phyloP scores from a whole-genome alignment of 306 rosid species.

The Vachellia pachyceras region DNA sequence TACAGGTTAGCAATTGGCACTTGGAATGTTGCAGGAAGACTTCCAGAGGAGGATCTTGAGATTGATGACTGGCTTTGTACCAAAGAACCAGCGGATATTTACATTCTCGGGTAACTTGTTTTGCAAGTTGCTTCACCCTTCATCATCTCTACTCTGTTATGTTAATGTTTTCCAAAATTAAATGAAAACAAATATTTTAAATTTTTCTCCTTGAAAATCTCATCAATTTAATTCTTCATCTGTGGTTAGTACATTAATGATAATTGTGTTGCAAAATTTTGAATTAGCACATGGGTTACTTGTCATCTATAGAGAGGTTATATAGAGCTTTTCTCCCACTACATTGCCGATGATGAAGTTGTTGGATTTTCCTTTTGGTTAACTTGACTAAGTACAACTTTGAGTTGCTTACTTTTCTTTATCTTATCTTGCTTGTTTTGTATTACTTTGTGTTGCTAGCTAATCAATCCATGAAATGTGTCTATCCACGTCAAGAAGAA shows the following conservation, averaged over 20 bases:
- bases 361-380: not conserved
- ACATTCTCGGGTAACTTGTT: slow-evolving; percentile 81
- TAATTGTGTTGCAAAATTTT: not conserved
- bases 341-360: not conserved
- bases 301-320: not conserved
- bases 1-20: slow-evolving; percentile 80
- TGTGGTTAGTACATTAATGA: not conserved
- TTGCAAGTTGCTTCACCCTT: slow-evolving; percentile 18
- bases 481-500: not conserved
- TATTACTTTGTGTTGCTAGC: not conserved
- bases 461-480: not conserved
- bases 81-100: slow-evolving; percentile 74
- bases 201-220: not conserved
- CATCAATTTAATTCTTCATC: not conserved
- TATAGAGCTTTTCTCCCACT: not conserved
- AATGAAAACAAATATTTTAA: not conserved
- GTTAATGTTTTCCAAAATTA: slow-evolving; percentile 1
- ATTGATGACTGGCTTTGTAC: slow-evolving; percentile 84
- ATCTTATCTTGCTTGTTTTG: not conserved
- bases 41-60: slow-evolving; percentile 74
- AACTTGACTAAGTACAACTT: not conserved
- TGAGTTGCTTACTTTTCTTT: not conserved
- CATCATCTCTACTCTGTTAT: slow-evolving; percentile 7
- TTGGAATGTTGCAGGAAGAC: slow-evolving; percentile 93
- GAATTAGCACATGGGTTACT: not conserved